Percentiles rank a stretch among this genome's conserved stretches.
Conservation (phyloP, 306 rosid species). For the Potentilla sterilis region DNA sequence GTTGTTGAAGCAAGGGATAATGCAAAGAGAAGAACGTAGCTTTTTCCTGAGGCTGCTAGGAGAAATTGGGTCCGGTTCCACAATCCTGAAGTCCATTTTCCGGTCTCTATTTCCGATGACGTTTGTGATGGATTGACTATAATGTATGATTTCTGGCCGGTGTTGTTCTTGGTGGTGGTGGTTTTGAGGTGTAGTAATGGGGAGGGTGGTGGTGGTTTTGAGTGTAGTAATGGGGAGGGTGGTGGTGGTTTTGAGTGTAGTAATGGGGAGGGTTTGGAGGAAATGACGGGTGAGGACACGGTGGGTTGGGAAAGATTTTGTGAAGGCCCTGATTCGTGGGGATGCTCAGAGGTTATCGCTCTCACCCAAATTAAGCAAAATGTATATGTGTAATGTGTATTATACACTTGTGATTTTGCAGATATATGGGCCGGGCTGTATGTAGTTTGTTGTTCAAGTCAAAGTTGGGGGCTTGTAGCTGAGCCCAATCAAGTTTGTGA, state of each 20-base stretch:
- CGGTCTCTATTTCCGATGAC: neutral
- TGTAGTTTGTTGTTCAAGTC: neutral
- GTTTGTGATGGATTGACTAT: neutral
- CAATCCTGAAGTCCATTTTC: neutral
- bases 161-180: constrained; percentile 5
- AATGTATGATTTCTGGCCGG: neutral
- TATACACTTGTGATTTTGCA: too few relatives aligned
- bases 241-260: constrained; percentile 4
- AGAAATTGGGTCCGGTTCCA: constrained; percentile 10
- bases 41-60: constrained; percentile 33
- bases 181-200: neutral
- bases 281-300: constrained; percentile 28
- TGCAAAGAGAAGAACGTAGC: constrained; percentile 46
- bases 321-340: neutral
- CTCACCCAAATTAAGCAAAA: neutral
- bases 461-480: neutral
- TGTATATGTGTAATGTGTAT: too few relatives aligned
- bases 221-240: too few relatives aligned
- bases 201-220: too few relatives aligned
- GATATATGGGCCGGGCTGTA: neutral
- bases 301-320: neutral
- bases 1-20: constrained; percentile 34
- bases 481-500: neutral
- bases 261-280: neutral
- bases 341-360: constrained; percentile 1